A percentile compares a stretch with the other conserved stretches of the same genome.
phyloP scores from a whole-genome alignment of 2,329 filamentous ascomycete genomes.

The Colletotrichum tropicale region DNA sequence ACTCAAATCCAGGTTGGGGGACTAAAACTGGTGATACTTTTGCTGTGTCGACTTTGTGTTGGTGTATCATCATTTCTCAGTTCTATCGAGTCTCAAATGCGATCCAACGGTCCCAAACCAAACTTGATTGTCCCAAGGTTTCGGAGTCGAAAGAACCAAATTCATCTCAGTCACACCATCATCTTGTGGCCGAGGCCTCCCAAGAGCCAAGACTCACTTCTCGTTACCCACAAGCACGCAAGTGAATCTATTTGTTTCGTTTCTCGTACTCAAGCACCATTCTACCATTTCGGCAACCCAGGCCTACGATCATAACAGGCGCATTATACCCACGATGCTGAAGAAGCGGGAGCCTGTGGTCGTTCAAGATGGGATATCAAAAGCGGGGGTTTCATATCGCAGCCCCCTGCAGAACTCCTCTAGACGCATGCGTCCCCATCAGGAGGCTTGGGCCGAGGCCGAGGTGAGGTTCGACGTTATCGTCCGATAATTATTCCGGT shows the following conservation, averaged over 20 bases:
- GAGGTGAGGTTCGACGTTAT: neutral
- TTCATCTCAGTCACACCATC: accelerated
- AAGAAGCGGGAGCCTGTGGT: neutral
- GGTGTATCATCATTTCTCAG: neutral
- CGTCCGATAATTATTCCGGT: neutral
- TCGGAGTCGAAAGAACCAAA: neutral
- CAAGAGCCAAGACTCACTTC: neutral
- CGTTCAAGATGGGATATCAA: neutral
- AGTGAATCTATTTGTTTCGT: neutral
- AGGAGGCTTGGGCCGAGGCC: neutral
- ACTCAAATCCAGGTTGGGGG: neutral
- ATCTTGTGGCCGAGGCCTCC: neutral
- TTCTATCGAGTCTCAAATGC: neutral
- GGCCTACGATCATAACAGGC: neutral
- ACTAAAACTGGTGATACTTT: accelerated
- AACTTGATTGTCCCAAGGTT: neutral
- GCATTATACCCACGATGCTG: neutral
- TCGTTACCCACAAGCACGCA: neutral
- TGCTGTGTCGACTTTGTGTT: neutral
- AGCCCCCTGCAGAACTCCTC: neutral
- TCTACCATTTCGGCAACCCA: neutral
- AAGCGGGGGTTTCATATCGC: neutral
- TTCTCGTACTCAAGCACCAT: neutral
- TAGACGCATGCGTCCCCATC: neutral
- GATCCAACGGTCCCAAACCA: neutral